A percentile compares a stretch with the other conserved stretches of the same genome.
These are phyloP conservation scores for Colletotrichum lini DNA, from an alignment of 2,329 filamentous ascomycete species.

Conservation along the genomic window DNA sequence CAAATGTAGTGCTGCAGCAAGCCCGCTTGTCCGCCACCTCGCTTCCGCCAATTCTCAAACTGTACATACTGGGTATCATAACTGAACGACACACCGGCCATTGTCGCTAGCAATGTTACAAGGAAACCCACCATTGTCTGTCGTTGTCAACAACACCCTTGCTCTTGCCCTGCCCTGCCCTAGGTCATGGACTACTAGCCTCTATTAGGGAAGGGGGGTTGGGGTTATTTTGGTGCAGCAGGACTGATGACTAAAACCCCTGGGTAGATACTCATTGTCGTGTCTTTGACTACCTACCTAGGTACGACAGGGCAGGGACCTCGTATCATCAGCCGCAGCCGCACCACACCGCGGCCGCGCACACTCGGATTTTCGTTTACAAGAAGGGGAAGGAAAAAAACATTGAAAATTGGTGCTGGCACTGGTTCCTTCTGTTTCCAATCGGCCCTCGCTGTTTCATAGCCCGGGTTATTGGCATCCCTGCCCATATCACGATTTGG, in stretches of 20 bases:
- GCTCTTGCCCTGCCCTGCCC: slow-evolving; percentile 17
- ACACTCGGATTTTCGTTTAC: slow-evolving; percentile 20
- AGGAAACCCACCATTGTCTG: slow-evolving; percentile 3
- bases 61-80: not conserved
- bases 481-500: slow-evolving; percentile 12
- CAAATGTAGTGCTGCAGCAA: slow-evolving; percentile 13
- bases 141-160: slow-evolving; percentile 9
- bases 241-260: too few species aligned
- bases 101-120: not conserved
- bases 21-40: slow-evolving; percentile 30
- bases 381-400: slow-evolving; percentile 24
- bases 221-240: too few species aligned
- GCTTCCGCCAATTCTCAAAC: slow-evolving; percentile 13
- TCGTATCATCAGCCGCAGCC: slow-evolving; percentile 38
- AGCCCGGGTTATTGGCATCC: slow-evolving; percentile 2
- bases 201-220: too few species aligned
- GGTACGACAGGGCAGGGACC: not conserved
- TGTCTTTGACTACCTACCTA: slow-evolving; percentile 2
- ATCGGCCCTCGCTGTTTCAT: not conserved
- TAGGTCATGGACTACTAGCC: too few species aligned
- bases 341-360: slow-evolving; percentile 23
- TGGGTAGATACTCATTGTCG: not conserved
- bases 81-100: slow-evolving; percentile 1
- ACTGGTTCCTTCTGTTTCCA: not conserved
- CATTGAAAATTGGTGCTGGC: slow-evolving; percentile 7